Evolutionary conservation across 2,329 filamentous ascomycete genomes (phyloP).

Genomic region (Pseudonectria buxi): DNA sequence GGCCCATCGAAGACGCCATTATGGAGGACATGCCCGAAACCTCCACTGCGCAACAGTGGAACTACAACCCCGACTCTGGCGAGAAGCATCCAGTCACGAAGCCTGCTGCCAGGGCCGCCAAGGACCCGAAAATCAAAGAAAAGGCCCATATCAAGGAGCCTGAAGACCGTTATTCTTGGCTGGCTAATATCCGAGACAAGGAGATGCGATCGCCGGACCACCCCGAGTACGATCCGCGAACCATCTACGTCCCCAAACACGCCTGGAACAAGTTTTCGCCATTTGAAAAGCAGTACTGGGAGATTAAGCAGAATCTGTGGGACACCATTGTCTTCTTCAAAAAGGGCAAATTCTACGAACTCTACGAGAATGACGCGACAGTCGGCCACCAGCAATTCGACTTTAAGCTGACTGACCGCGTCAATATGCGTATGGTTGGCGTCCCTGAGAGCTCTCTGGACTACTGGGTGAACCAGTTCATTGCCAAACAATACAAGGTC

Average conservation of each 20-base stretch:
- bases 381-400: conserved; percentile 96
- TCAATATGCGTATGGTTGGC: conserved; percentile 99
- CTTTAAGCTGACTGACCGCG: conserved; percentile 91
- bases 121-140: conserved; percentile 37
- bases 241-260: conserved; percentile 77
- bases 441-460: conserved; percentile 94
- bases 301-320: conserved; percentile 97
- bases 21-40: conserved; percentile 51
- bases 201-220: conserved; percentile 72
- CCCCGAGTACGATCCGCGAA: conserved; percentile 85
- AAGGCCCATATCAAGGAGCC: conserved; percentile 80
- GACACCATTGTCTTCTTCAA: conserved; percentile 99
- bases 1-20: conserved; percentile 45
- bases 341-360: conserved; percentile 98
- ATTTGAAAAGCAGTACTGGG: conserved; percentile 98
- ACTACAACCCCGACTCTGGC: conserved; percentile 45
- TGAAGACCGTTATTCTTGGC: conserved; percentile 82
- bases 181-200: conserved; percentile 78
- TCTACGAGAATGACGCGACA: conserved; percentile 96
- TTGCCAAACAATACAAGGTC: conserved; percentile 96
- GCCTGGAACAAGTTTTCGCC: conserved; percentile 81
- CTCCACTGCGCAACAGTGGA: conserved; percentile 81
- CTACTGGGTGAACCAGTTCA: conserved; percentile 96
- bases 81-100: conserved; percentile 30
- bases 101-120: conserved; percentile 23